A percentile compares a stretch with the other conserved stretches of the same genome.
Evolutionary conservation across 228 moss, liverwort and hornwort species (phyloP).

Genomic region (Sphagnum magellanicum): DNA sequence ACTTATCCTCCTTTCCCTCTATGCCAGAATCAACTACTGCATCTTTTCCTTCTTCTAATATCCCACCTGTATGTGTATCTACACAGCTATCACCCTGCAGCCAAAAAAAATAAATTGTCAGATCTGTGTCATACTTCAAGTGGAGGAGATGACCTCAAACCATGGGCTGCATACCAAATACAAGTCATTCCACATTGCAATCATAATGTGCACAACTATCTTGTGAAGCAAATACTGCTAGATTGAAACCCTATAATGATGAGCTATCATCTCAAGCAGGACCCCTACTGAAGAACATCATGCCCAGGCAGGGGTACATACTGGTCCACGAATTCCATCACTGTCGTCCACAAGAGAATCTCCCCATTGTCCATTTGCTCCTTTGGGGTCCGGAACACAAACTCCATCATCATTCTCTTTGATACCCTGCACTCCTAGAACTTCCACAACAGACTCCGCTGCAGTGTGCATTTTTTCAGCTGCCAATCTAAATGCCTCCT

Average conservation of each 20-base stretch:
- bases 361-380: constrained; percentile 34
- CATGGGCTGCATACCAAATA: too few species aligned
- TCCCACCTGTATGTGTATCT: constrained; percentile 55
- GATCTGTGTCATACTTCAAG: too few species aligned
- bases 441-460: constrained; percentile 30
- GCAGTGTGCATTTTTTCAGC: constrained; percentile 50
- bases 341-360: constrained; percentile 23
- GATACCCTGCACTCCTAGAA: constrained; percentile 20
- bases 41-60: constrained; percentile 72
- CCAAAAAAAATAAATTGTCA: not conserved
- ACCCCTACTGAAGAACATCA: too few species aligned
- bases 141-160: too few species aligned
- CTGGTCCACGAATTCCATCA: not conserved
- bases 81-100: constrained; percentile 69
- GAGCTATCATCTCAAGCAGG: too few species aligned
- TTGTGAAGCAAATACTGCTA: too few species aligned
- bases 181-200: too few species aligned
- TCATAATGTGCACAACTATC: too few species aligned
- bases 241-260: too few species aligned
- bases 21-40: constrained; percentile 42
- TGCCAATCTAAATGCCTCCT: constrained; percentile 92
- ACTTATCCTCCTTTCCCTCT: constrained; percentile 41
- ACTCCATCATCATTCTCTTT: constrained; percentile 21
- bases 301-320: too few species aligned
- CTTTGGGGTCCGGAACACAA: constrained; percentile 35